A percentile compares a stretch with the other conserved stretches of the same genome.
Conservation (phyloP, 768 basidiomycete genomes). For the Suillus lakei region DNA sequence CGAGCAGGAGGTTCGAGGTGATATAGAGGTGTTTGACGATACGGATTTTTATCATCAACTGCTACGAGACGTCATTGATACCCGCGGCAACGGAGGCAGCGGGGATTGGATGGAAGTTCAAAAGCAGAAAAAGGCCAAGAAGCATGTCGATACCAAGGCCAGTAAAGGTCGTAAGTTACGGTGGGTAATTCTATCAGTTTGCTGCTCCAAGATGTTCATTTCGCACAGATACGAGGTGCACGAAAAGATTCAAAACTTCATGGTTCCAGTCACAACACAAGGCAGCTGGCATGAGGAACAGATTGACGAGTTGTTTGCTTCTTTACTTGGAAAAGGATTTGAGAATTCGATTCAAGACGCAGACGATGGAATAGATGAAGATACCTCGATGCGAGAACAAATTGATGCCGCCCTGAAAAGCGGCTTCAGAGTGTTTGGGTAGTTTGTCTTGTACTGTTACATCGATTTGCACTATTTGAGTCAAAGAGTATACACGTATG, state of each 20-base stretch:
- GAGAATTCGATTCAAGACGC: constrained; percentile 40
- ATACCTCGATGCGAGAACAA: constrained; percentile 33
- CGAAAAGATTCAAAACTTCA: constrained; percentile 96
- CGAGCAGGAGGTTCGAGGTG: constrained; percentile 39
- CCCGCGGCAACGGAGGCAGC: constrained; percentile 49
- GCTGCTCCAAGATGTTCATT: constrained; percentile 3
- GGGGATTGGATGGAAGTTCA: constrained; percentile 70
- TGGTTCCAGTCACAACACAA: constrained; percentile 78
- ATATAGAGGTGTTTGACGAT: constrained; percentile 76
- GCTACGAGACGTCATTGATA: constrained; percentile 88
- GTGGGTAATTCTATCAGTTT: constrained; percentile 41
- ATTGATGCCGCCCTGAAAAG: constrained; percentile 40
- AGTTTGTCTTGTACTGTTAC: constrained; percentile 26
- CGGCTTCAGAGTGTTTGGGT: constrained; percentile 68
- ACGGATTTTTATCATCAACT: constrained; percentile 94
- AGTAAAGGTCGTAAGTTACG: constrained; percentile 94
- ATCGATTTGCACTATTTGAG: neutral
- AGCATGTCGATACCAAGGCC: constrained; percentile 93
- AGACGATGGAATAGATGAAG: constrained; percentile 28
- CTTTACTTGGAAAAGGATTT: constrained; percentile 79
- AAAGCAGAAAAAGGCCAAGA: constrained; percentile 74
- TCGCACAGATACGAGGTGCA: constrained; percentile 84
- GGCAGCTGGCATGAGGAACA: constrained; percentile 95
- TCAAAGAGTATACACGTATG: neutral
- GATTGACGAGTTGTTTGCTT: constrained; percentile 91